Conservation (phyloP, 208 protist genomes). For the Novymonas esmeraldas region DNA sequence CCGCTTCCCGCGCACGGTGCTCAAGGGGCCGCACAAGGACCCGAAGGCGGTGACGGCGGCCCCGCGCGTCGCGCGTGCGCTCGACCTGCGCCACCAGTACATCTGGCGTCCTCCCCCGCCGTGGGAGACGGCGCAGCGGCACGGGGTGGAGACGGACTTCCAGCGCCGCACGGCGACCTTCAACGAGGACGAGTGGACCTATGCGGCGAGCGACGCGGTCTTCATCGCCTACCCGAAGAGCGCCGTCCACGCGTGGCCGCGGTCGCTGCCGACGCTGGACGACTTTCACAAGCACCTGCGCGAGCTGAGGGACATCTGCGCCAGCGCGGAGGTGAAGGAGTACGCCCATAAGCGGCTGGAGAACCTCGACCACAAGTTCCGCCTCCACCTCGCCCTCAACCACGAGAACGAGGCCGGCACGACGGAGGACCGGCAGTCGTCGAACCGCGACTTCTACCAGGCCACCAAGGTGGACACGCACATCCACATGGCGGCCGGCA, state of each 20-base stretch:
- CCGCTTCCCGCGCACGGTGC: constrained; percentile 88
- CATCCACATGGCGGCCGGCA: constrained; percentile 96
- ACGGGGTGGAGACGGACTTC: constrained; percentile 83
- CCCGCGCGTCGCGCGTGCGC: constrained; percentile 55
- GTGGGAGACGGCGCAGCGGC: constrained; percentile 66
- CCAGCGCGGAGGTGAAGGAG: constrained; percentile 86
- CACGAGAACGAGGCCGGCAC: constrained; percentile 90
- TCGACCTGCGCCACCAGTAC: constrained; percentile 82
- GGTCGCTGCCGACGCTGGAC: constrained; percentile 80
- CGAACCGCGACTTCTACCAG: constrained; percentile 95
- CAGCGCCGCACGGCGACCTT: constrained; percentile 84
- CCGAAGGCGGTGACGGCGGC: constrained; percentile 44
- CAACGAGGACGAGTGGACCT: constrained; percentile 92
- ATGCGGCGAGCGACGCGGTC: constrained; percentile 83
- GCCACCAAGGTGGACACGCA: constrained; percentile 97
- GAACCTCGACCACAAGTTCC: constrained; percentile 93
- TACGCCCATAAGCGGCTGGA: constrained; percentile 92
- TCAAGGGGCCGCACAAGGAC: constrained; percentile 63
- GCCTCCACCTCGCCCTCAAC: constrained; percentile 94
- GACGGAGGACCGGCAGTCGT: constrained; percentile 80
- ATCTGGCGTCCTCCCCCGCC: constrained; percentile 78
- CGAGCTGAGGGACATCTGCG: constrained; percentile 77
- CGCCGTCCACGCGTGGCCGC: constrained; percentile 82
- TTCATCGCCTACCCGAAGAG: constrained; percentile 83
- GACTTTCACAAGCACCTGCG: constrained; percentile 76